Evolutionary conservation across 192 early-diverging fungal genomes (phyloP).

Genomic region (Coemansia sp.): DNA sequence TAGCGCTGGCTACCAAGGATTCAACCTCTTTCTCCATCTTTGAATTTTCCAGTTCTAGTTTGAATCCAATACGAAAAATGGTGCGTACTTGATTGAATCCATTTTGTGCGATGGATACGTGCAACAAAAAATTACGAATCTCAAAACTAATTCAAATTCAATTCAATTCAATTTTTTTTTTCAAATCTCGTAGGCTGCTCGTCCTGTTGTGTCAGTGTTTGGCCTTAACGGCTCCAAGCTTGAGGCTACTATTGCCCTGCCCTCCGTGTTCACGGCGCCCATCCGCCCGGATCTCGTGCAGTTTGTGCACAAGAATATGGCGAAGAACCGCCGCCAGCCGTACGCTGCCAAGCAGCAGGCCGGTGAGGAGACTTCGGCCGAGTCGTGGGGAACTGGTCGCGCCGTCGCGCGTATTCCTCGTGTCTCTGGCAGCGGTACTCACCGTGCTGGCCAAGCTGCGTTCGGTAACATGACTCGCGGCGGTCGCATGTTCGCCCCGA

Average conservation of each 20-base stretch:
- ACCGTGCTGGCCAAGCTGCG: conserved; percentile 96
- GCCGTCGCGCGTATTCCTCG: conserved; percentile 99
- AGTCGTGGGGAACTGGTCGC: conserved; percentile 98
- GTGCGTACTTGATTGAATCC: not conserved
- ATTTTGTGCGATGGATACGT: not conserved
- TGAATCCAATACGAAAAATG: conserved; percentile 1
- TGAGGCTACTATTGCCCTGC: conserved; percentile 75
- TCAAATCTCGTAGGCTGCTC: conserved; percentile 53
- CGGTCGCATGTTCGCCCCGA: conserved; percentile 99
- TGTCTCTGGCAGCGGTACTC: conserved; percentile 93
- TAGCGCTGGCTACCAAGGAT: not conserved
- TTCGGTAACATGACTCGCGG: conserved; percentile 99
- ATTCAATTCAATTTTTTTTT: conserved; percentile 8
- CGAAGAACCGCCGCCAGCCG: conserved; percentile 98
- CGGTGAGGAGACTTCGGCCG: conserved; percentile 97
- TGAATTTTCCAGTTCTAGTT: not conserved
- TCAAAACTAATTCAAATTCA: not conserved
- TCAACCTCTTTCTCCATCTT: conserved; percentile 2
- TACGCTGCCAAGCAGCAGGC: conserved; percentile 95
- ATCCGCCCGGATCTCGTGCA: conserved; percentile 95
- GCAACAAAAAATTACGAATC: not conserved
- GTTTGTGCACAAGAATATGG: conserved; percentile 96
- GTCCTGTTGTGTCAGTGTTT: conserved; percentile 92
- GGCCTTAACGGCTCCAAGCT: conserved; percentile 73
- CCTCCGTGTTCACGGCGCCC: conserved; percentile 92